Conservation (phyloP, 192 early-diverging fungal species). For the Backusella luteola region DNA sequence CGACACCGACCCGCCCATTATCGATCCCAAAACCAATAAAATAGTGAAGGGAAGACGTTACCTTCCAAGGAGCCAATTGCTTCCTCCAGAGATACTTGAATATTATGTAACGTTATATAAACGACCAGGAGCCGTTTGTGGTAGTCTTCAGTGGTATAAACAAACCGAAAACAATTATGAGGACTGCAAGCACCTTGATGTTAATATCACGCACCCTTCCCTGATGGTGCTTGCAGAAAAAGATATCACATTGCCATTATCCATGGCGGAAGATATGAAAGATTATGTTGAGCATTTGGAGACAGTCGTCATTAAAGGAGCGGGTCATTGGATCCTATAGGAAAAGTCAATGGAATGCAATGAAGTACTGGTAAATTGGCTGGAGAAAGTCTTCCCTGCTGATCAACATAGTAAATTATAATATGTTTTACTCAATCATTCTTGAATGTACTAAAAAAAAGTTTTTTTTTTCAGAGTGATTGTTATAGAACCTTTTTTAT, state of each 20-base stretch:
- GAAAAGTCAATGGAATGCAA: conserved; percentile 23
- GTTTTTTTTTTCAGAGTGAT: too few relatives aligned
- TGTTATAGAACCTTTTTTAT: too few relatives aligned
- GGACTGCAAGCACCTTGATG: conserved; percentile 10
- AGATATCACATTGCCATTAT: conserved; percentile 18
- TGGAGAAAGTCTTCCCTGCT: too few relatives aligned
- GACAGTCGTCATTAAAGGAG: conserved; percentile 14
- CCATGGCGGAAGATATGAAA: conserved; percentile 21
- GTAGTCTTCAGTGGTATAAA: conserved; percentile 53
- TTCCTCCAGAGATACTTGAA: conserved; percentile 12
- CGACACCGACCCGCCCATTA: conserved; percentile 9
- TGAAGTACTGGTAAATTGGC: too few relatives aligned
- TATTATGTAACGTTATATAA: conserved; percentile 48
- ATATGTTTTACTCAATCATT: too few relatives aligned
- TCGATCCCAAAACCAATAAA: conserved; percentile 13
- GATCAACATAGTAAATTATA: too few relatives aligned
- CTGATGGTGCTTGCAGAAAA: conserved; percentile 27
- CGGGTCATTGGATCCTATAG: conserved; percentile 32
- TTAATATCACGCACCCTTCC: neutral
- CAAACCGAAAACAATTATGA: conserved; percentile 28
- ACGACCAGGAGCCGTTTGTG: conserved; percentile 40
- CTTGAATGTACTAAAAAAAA: too few relatives aligned
- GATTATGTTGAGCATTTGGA: conserved; percentile 18
- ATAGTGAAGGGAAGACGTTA: conserved; percentile 2
- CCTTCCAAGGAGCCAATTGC: neutral